Base-by-base conservation (phyloP, 768 basidiomycete genomes). In the Boletus bicolor region DNA sequence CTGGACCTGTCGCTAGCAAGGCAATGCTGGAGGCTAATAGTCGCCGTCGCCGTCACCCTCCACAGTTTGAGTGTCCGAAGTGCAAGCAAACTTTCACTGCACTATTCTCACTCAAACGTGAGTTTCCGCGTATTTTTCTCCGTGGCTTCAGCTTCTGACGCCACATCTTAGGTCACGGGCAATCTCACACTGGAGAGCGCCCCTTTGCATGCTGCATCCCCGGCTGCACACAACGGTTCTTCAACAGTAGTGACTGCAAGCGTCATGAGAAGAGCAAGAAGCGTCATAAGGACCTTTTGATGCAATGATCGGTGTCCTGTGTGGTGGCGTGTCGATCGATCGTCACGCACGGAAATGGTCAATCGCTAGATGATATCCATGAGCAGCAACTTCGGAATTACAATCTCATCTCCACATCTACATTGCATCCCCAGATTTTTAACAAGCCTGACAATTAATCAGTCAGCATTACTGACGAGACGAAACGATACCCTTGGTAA, bases 201-300 rank as follows among this genome's bases (percentile, higher is more conserved):
- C 72, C 66, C 1, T 72, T 62, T 56, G 21, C 1, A 1, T 71
- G 70, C 61, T 4, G 36, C 4, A 47, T 73, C 34, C 46, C 59
- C 7, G 71, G 71, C 2, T 71, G 70, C 52, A 6, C 0, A 0
- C 70, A 71, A 38, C 60, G 58, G 15, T 71, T 71, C 46, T 72
- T 44, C 55, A 71, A 71, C 52, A 69, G 57, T 41, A 73, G 70
- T 11, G 70, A 71, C 19, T 73, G 70, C 53, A 71, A 67, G 42
- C 70, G 70, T 44, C 70, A 71, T 10, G 70, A 71, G 56, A 71
- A 57, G 53, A 73, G 72, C 62, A 60, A 5, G 60, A 73, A 70
- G 43, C 69, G 69, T 56, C 69, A 70, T 28, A 67, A 65, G 46
- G 60, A 60, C 21, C 41, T 64, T 15, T 5, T 32, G 50, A 53